Conservation (phyloP, 2,329 filamentous ascomycete genomes). For the Aspergillus pseudoterreus region DNA sequence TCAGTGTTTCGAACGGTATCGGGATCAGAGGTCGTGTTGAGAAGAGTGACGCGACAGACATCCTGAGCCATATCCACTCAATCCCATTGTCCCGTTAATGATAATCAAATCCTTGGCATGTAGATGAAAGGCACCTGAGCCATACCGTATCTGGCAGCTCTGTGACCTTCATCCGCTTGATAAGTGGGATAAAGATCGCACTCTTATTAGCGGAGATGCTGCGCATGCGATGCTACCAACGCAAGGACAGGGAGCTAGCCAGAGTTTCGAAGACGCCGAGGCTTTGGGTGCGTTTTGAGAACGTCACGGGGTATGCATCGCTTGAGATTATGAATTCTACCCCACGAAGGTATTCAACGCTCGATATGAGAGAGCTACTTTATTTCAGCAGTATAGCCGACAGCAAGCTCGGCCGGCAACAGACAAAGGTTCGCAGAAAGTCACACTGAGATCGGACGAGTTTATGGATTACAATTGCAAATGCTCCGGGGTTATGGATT, state of each 20-base stretch:
- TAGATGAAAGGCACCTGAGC: too few species aligned
- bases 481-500: too few species aligned
- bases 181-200: constrained; percentile 16
- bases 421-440: neutral
- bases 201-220: constrained; percentile 35
- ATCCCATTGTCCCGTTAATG: too few species aligned
- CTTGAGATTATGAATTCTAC: neutral
- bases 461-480: too few species aligned
- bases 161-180: too few species aligned
- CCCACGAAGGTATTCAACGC: neutral
- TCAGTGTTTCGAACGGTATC: constrained; percentile 62
- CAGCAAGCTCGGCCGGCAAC: neutral
- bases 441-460: too few species aligned
- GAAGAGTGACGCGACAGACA: neutral
- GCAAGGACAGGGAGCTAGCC: constrained; percentile 42
- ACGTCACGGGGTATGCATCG: neutral
- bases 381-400: neutral
- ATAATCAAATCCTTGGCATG: too few species aligned
- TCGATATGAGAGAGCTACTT: neutral
- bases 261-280: constrained; percentile 42
- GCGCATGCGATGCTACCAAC: constrained; percentile 41
- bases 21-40: constrained; percentile 13
- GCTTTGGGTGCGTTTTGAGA: neutral
- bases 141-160: too few species aligned
- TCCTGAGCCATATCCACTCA: too few species aligned